A percentile compares a stretch with the other conserved stretches of the same genome.
Evolutionary conservation across 495 filamentous ascomycete genomes (phyloP).

Genomic region (Penicillium roqueforti): DNA sequence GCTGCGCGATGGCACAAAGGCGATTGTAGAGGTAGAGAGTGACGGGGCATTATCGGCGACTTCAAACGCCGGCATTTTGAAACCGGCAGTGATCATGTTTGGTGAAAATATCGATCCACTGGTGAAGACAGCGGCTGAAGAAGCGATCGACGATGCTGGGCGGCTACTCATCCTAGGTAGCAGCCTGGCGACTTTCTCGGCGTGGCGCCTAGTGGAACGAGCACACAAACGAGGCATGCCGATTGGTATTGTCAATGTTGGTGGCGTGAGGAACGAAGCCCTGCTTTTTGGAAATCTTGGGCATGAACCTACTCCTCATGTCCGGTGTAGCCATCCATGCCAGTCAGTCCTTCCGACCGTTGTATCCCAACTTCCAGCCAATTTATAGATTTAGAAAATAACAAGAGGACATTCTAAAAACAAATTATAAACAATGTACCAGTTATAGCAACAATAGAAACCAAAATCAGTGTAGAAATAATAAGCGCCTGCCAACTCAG

Average conservation of each 20-base stretch:
- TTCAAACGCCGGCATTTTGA: slow-evolving; percentile 76
- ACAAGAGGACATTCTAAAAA: not conserved
- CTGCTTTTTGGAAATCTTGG: slow-evolving; percentile 54
- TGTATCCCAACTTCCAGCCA: slow-evolving; percentile 27
- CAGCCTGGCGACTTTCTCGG: slow-evolving; percentile 89
- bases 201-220: slow-evolving; percentile 81
- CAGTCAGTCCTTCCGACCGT: slow-evolving; percentile 38
- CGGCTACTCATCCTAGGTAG: slow-evolving; percentile 78
- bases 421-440: not conserved
- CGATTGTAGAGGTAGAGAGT: slow-evolving; percentile 62
- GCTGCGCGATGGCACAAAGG: slow-evolving; percentile 51
- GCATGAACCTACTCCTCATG: slow-evolving; percentile 19
- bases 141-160: slow-evolving; percentile 69
- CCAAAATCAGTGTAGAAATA: not conserved
- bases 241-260: slow-evolving; percentile 78
- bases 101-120: slow-evolving; percentile 71
- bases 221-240: slow-evolving; percentile 80
- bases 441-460: not conserved
- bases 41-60: slow-evolving; percentile 74
- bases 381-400: slow-evolving; percentile 8
- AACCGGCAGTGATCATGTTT: slow-evolving; percentile 93
- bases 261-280: slow-evolving; percentile 77
- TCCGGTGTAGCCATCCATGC: slow-evolving; percentile 38
- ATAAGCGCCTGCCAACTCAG: slow-evolving; percentile 4
- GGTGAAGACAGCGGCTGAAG: slow-evolving; percentile 74